phyloP scores from a whole-genome alignment of 306 rosid genomes.

The Corylus americana region DNA sequence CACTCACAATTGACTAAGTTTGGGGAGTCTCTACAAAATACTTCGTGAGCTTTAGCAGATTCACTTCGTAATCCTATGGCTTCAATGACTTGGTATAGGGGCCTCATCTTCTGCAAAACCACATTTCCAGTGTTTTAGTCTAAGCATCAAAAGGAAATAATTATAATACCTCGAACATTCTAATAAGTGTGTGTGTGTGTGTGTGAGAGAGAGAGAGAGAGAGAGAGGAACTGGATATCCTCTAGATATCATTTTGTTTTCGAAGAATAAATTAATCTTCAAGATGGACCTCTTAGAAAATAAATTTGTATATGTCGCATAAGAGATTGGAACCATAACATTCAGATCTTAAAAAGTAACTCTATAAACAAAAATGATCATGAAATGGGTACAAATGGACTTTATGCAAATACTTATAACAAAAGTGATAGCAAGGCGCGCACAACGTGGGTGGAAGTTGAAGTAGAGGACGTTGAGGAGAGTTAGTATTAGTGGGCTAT shows the following conservation, averaged over 20 bases:
- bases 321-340: neutral
- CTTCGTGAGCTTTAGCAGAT: neutral
- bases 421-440: no score
- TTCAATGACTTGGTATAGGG: slow-evolving; percentile 15
- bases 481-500: no score
- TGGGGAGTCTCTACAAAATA: slow-evolving; percentile 1
- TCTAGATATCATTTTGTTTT: no score
- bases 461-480: no score
- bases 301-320: no score
- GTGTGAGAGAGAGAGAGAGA: slow-evolving; percentile 2
- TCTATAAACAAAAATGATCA: neutral
- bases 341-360: neutral
- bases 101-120: slow-evolving; percentile 38
- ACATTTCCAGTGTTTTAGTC: neutral
- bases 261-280: no score
- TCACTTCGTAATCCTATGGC: neutral
- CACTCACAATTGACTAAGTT: neutral
- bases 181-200: slow-evolving; percentile 36
- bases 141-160: neutral
- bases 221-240: no score
- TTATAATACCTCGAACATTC: neutral
- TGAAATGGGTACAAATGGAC: neutral
- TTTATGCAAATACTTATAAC: neutral
- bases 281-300: no score
- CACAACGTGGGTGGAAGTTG: no score